Conservation (phyloP, 2,329 filamentous ascomycete genomes). For the Aspergillus awamori region DNA sequence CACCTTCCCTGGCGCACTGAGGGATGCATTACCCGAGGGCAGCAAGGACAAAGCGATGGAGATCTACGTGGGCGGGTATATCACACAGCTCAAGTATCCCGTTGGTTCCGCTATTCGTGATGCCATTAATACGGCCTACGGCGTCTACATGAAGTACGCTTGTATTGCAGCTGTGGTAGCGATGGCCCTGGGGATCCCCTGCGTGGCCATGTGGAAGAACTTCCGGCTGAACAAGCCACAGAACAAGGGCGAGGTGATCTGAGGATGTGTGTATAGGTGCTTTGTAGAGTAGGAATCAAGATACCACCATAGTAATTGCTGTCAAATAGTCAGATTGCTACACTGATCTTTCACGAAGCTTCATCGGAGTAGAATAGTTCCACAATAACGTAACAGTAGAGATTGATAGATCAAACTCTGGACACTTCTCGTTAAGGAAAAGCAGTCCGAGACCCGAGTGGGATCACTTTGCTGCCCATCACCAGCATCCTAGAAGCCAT, state of each 20-base stretch:
- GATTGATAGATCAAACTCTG: too few species aligned
- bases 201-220: slow-evolving; percentile 43
- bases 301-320: neutral
- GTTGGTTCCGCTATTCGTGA: slow-evolving; percentile 33
- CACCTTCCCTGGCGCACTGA: slow-evolving; percentile 55
- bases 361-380: too few species aligned
- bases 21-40: slow-evolving; percentile 20
- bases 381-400: too few species aligned
- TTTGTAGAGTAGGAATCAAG: neutral
- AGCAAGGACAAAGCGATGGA: slow-evolving; percentile 22
- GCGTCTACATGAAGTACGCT: slow-evolving; percentile 39
- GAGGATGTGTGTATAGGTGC: neutral
- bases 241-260: slow-evolving; percentile 37
- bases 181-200: slow-evolving; percentile 37
- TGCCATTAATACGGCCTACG: slow-evolving; percentile 43
- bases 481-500: too few species aligned
- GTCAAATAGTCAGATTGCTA: too few species aligned
- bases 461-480: too few species aligned
- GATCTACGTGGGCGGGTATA: slow-evolving; percentile 31
- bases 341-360: too few species aligned
- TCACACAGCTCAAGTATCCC: slow-evolving; percentile 32
- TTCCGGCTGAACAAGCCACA: slow-evolving; percentile 43
- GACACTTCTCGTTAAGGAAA: too few species aligned
- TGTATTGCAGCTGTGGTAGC: slow-evolving; percentile 40
- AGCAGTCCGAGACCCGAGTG: too few species aligned